phyloP scores from a whole-genome alignment of 306 rosid species.

The Abrus pulchellus region DNA sequence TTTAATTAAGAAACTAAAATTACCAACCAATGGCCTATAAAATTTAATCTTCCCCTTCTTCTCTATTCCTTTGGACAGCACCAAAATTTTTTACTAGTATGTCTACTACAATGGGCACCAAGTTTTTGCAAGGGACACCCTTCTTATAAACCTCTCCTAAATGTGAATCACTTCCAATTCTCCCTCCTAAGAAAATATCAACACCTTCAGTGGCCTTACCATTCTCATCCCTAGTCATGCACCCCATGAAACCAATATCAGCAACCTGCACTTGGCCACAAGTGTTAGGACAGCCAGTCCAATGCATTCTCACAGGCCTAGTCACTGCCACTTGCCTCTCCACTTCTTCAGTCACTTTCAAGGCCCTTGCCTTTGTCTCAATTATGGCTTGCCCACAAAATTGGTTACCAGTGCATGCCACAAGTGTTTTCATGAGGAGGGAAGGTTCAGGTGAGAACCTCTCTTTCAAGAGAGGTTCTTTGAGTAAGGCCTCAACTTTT shows the following conservation, averaged over 20 bases:
- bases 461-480: constrained; percentile 69
- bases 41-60: constrained; percentile 73
- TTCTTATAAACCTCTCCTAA: constrained; percentile 81
- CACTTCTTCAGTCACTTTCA: constrained; percentile 89
- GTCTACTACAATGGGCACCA: constrained; percentile 84
- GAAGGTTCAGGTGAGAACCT: constrained; percentile 79
- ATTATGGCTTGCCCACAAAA: constrained; percentile 96
- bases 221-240: constrained; percentile 93
- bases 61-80: constrained; percentile 80
- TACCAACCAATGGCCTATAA: neutral
- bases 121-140: constrained; percentile 90
- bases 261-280: constrained; percentile 99
- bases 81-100: constrained; percentile 79
- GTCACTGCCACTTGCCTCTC: constrained; percentile 74
- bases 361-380: constrained; percentile 90
- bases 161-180: constrained; percentile 96
- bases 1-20: constrained; percentile 8
- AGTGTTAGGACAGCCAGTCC: constrained; percentile 95
- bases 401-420: constrained; percentile 96
- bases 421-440: constrained; percentile 81
- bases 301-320: constrained; percentile 88
- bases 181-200: constrained; percentile 88
- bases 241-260: constrained; percentile 98
- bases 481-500: constrained; percentile 66
- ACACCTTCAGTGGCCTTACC: constrained; percentile 84